These are phyloP conservation scores for Fusarium pseudoanthophilum DNA, from an alignment of 2,329 filamentous ascomycete genomes.

Conservation along the genomic window DNA sequence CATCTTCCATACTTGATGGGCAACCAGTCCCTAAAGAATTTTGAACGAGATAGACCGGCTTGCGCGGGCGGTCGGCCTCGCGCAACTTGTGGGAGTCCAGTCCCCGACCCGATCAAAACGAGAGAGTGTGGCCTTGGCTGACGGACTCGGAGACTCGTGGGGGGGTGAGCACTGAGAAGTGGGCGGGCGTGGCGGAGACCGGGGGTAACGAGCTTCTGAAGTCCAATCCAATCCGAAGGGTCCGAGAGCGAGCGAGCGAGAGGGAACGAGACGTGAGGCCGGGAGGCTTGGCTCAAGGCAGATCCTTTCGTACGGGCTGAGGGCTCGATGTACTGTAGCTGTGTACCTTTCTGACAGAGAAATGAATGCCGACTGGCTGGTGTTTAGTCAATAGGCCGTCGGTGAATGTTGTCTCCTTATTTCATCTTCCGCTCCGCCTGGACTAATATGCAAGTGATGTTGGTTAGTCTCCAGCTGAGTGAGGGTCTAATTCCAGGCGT, in stretches of 20 bases:
- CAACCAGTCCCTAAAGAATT: constrained; percentile 36
- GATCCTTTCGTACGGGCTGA: constrained; percentile 1
- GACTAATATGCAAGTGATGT: constrained; percentile 24
- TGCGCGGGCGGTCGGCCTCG: constrained; percentile 43
- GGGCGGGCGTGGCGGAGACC: constrained; percentile 34
- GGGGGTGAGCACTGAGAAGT: constrained; percentile 30
- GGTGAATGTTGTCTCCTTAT: constrained; percentile 28
- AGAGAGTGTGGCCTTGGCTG: constrained; percentile 37
- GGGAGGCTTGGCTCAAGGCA: constrained; percentile 19
- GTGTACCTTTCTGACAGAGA: background rate
- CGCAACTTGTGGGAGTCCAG: constrained; percentile 35
- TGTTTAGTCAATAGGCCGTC: constrained; percentile 25
- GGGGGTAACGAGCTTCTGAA: constrained; percentile 21
- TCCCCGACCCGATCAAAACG: constrained; percentile 39
- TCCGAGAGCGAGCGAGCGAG: constrained; percentile 29
- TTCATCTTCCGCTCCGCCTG: constrained; percentile 6
- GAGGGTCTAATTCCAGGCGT: constrained; percentile 28
- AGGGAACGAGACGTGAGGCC: constrained; percentile 29
- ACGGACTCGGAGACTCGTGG: constrained; percentile 30
- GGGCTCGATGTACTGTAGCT: background rate
- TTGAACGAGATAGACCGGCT: constrained; percentile 32
- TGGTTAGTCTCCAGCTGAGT: constrained; percentile 28
- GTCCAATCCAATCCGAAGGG: constrained; percentile 36
- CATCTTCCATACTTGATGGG: constrained; percentile 53
- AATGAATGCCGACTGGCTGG: constrained; percentile 10